Base-by-base conservation (phyloP, 345 rosid species). In the Carallia pectinifolia region DNA sequence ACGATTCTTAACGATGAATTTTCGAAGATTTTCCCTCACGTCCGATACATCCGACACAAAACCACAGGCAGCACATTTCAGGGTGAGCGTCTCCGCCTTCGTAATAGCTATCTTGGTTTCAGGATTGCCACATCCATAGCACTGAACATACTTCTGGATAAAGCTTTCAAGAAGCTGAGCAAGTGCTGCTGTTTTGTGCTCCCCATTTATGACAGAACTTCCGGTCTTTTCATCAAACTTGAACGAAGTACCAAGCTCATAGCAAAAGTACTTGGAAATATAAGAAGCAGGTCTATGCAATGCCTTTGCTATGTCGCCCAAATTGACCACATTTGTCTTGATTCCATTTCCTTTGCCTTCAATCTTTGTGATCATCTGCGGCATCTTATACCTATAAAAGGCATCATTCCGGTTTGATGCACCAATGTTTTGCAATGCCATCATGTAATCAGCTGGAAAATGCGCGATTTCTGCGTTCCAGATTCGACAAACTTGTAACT, bases 311-410 rank as follows among this genome's bases (percentile, higher is more conserved):
- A 92, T 89, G 17, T 92, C 97, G 63, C 88, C 96, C 85, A 88
- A 89, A 84, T 92, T 92, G 30, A 92, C 84, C 48, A 92, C 85
- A 61, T 92, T 92, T 18, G 97, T 92, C 75, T 92, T 92, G 85
- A 92, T 88, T 69, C 97, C 97, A 75, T 92, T 92, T 47, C 97
- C 97, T 75, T 89, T 82, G 10, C 97, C 97, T 79, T 92, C 97
- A 66, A 82, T 90, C 82, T 92, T 92, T 53, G 97, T 86, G 19
- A 89, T 73, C 97, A 92, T 92, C 84, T 69, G 89, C 0, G 97
- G 97, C 97, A 92, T 92, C 86, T 92, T 92, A 81, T 92, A 92
- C 93, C 97, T 85, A 72, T 92, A 92, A 39, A 89, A 92, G 85
- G 92, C 97, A 87, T 92, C 97, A 66, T 92, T 88, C 23, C 86